Evolutionary conservation across 208 protist genomes (phyloP).

Genomic region (Trichomonas vaginalis): DNA sequence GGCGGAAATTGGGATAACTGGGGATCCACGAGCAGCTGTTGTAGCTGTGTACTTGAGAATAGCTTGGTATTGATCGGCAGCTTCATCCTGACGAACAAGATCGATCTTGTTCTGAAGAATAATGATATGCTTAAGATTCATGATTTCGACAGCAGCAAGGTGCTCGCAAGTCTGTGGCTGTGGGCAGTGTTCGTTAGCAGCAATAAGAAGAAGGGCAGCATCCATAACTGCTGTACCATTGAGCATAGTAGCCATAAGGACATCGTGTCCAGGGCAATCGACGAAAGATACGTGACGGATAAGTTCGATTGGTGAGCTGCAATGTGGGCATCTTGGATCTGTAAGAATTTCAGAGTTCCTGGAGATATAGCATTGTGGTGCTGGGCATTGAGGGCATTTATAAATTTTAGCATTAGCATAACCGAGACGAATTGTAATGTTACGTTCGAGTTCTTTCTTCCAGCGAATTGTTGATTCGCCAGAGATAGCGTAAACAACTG

Average conservation of each 20-base stretch:
- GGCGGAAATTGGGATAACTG: conserved; percentile 95
- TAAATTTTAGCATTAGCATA: conserved; percentile 99
- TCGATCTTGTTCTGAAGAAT: conserved; percentile 99
- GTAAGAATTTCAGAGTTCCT: conserved; percentile 12
- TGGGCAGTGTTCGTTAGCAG: conserved; percentile 92
- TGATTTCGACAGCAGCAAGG: conserved; percentile 97
- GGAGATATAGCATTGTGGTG: conserved; percentile 25
- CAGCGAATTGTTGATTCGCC: conserved; percentile 83
- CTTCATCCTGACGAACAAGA: conserved; percentile 76
- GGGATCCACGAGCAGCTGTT: conserved; percentile 69
- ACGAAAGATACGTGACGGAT: conserved; percentile 88
- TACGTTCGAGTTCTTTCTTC: conserved; percentile 91
- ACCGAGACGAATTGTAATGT: conserved; percentile 98
- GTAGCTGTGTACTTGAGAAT: conserved; percentile 62
- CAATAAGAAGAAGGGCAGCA: conserved; percentile 89
- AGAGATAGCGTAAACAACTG: conserved; percentile 94
- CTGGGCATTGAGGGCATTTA: conserved; percentile 37
- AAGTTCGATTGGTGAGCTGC: conserved; percentile 18
- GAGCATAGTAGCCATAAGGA: conserved; percentile 99
- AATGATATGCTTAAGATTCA: conserved; percentile 90
- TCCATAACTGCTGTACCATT: conserved; percentile 99
- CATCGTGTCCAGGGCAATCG: conserved; percentile 97
- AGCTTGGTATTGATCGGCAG: conserved; percentile 71
- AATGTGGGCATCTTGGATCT: conserved; percentile 20
- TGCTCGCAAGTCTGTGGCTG: conserved; percentile 80